phyloP scores from a whole-genome alignment of 2,329 filamentous ascomycete genomes.

The Diaporthe ilicicola region DNA sequence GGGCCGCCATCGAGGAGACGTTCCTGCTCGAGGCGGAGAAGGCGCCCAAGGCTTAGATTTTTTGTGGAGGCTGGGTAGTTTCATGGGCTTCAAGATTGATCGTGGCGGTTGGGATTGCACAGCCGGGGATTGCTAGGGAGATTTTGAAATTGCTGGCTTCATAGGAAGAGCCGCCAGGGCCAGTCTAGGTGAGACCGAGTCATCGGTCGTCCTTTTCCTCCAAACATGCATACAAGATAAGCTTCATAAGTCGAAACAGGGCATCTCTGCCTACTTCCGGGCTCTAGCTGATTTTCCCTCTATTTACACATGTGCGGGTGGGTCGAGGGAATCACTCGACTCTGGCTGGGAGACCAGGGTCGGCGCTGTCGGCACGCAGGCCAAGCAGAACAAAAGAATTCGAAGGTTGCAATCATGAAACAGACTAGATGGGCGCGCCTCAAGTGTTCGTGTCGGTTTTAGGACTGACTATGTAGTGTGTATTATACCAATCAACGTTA shows the following conservation, averaged over 20 bases:
- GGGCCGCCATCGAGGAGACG: conserved; percentile 86
- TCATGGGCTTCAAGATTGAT: neutral
- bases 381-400: neutral
- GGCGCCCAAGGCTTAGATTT: conserved; percentile 22
- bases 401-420: neutral
- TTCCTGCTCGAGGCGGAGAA: conserved; percentile 54
- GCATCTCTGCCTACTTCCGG: neutral
- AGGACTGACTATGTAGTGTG: neutral
- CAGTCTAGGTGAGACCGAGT: too few species aligned
- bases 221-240: too few species aligned
- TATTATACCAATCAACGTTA: too few species aligned
- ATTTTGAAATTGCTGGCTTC: too few species aligned
- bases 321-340: neutral
- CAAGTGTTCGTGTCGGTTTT: too few species aligned
- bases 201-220: too few species aligned
- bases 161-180: too few species aligned
- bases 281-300: neutral
- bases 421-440: neutral
- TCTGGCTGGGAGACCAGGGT: neutral
- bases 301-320: neutral
- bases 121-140: neutral
- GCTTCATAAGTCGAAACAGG: too few species aligned
- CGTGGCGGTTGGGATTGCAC: neutral
- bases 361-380: neutral
- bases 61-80: neutral